Conservation (phyloP, 352 stramenopile genomes). For the Phytopythium aichiense region DNA sequence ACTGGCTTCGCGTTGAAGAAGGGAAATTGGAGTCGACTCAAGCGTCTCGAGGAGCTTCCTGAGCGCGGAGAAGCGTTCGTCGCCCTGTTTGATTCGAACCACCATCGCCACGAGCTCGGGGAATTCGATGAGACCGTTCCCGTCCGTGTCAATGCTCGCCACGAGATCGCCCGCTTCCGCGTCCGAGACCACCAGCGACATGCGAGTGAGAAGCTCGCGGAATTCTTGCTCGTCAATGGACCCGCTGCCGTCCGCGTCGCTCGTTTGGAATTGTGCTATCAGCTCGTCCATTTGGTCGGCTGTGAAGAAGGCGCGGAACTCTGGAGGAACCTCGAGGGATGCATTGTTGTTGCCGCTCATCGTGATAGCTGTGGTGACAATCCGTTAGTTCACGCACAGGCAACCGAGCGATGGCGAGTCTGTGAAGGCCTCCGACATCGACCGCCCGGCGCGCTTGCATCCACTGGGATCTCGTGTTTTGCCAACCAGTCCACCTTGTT, state of each 20-base stretch:
- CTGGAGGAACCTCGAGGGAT: conserved; percentile 28
- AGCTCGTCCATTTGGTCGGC: conserved; percentile 53
- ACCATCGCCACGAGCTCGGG: conserved; percentile 53
- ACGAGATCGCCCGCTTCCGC: conserved; percentile 45
- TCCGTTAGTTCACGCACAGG: background rate
- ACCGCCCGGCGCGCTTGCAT: background rate
- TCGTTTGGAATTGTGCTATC: conserved; percentile 50
- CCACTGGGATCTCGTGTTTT: background rate
- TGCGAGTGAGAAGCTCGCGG: conserved; percentile 41
- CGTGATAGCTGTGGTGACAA: background rate
- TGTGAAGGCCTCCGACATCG: background rate
- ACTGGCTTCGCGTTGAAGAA: conserved; percentile 59
- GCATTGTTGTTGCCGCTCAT: conserved; percentile 3
- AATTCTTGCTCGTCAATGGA: conserved; percentile 68
- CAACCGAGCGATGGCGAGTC: background rate
- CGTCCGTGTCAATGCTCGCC: conserved; percentile 48
- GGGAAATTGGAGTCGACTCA: conserved; percentile 52
- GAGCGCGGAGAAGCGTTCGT: conserved; percentile 40
- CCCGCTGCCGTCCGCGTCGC: conserved; percentile 52
- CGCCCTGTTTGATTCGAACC: conserved; percentile 47
- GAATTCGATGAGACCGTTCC: conserved; percentile 62
- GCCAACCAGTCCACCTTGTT: background rate
- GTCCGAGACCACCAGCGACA: conserved; percentile 43
- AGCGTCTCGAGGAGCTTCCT: conserved; percentile 42
- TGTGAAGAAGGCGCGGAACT: conserved; percentile 43